Percentiles rank a stretch among this genome's conserved stretches.
Conservation (phyloP, 78 protist species). For the Emiliania huxleyi region DNA sequence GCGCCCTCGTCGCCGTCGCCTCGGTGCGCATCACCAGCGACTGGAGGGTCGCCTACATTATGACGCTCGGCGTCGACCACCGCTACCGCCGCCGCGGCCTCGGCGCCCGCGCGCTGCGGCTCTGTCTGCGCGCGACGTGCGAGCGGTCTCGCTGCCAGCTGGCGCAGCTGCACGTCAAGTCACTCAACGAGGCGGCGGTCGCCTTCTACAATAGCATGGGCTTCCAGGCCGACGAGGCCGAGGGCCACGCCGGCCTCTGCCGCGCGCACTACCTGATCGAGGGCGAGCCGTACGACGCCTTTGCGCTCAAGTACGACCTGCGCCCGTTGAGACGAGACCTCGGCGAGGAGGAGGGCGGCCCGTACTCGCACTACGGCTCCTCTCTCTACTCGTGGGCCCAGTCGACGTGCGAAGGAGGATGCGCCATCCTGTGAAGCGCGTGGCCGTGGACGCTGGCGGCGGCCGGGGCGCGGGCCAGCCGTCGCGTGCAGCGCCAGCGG, state of each 20-base stretch:
- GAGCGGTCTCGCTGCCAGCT: not conserved
- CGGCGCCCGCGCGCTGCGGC: not conserved
- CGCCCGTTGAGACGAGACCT: not conserved
- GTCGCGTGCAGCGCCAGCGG: too few relatives aligned
- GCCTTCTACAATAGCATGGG: not conserved
- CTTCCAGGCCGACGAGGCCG: not conserved
- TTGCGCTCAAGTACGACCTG: not conserved
- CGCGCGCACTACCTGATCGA: not conserved
- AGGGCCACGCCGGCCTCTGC: not conserved
- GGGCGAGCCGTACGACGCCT: not conserved
- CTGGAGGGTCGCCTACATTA: not conserved
- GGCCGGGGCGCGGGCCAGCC: too few relatives aligned
- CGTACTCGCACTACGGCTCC: too few relatives aligned
- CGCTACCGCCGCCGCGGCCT: not conserved
- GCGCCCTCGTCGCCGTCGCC: not conserved
- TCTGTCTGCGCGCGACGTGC: not conserved
- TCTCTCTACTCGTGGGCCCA: too few relatives aligned
- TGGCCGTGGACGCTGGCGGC: too few relatives aligned
- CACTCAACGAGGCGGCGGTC: not conserved
- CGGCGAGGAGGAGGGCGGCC: not conserved
- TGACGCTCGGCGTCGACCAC: not conserved
- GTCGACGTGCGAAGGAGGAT: too few relatives aligned
- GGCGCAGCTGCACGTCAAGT: not conserved
- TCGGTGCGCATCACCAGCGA: not conserved
- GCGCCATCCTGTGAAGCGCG: too few relatives aligned